Base-by-base conservation (phyloP, 1,284 basidiomycete species). In the Trichosporon faecale region DNA sequence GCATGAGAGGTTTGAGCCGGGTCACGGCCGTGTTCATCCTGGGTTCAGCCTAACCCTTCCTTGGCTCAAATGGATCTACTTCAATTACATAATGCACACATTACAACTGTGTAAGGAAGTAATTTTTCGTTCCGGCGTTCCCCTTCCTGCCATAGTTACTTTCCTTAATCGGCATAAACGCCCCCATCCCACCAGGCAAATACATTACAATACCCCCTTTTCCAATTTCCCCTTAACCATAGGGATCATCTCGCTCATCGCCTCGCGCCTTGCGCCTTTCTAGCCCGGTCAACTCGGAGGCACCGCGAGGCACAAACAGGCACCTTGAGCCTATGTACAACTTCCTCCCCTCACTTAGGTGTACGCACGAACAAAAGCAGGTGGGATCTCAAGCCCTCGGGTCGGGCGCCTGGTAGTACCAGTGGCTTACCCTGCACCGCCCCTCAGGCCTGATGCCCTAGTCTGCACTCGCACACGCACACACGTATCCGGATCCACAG, bases 161-260 rank as follows among this genome's bases (percentile, higher is more conserved):
- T 61, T 18, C 57, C 57, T 61, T 31, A 61, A 61, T 31, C 57
- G 57, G 57, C 29, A 61, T 61, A 61, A 31, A 33, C 57, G 27
- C 57, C 29, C 27, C 57, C 27, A 3, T 12, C 27, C 29, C 21
- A 25, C 49, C 7, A 23, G 49, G 21, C n/a, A 25, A n/a, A 16
- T n/a, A 61, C 57, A 61, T 61, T 61, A 61, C 57, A 61, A 18
- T 31, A 31, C 16, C 25, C 55, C 57, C 57, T 31, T 61, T 61
- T 31, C 27, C 57, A n/a, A 61, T 31, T 27, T n/a, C 57, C 29
- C 57, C 27, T 31, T 18, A 23, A 23, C 57, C 57, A n/a, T 23
- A 31, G 11, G 55, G 27, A 29, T 18, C 57, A 25, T 7, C 29
- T 61, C 52, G 57, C 27, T 21, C 57, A 14, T 61, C 57, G 57